A percentile compares a stretch with the other conserved stretches of the same genome.
Evolutionary conservation across 2,329 filamentous ascomycete genomes (phyloP).

Genomic region (Metarhizium rileyi): DNA sequence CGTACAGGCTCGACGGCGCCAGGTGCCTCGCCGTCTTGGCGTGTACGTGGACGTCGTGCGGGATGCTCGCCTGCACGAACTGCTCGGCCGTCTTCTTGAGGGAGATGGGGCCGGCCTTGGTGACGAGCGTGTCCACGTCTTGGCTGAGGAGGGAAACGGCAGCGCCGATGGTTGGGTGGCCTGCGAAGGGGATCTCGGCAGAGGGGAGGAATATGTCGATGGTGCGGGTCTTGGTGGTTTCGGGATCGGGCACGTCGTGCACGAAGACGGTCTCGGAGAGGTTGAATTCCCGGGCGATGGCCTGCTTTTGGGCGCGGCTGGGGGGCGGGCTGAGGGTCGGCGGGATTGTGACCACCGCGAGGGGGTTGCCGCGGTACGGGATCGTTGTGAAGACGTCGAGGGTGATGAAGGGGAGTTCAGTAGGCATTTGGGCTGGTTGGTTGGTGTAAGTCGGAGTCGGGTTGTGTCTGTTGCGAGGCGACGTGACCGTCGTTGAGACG

Average conservation of each 20-base stretch:
- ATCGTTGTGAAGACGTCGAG: constrained; percentile 48
- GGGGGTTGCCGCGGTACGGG: constrained; percentile 46
- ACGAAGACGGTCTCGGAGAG: constrained; percentile 56
- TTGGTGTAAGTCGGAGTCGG: not conserved
- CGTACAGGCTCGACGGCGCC: constrained; percentile 4
- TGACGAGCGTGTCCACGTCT: constrained; percentile 34
- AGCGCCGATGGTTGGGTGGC: constrained; percentile 51
- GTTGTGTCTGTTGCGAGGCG: not conserved
- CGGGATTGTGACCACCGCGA: constrained; percentile 49
- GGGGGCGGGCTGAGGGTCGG: constrained; percentile 24
- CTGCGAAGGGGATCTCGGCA: constrained; percentile 50
- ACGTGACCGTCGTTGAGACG: too few species aligned
- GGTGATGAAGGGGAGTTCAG: constrained; percentile 39
- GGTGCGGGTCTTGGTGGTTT: constrained; percentile 23
- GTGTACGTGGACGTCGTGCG: constrained; percentile 58
- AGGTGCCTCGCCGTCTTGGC: constrained; percentile 26
- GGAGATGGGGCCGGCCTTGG: constrained; percentile 47
- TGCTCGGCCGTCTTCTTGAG: constrained; percentile 29
- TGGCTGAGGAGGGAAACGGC: constrained; percentile 36
- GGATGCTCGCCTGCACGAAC: constrained; percentile 52
- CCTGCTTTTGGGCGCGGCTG: constrained; percentile 43
- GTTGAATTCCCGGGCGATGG: constrained; percentile 53
- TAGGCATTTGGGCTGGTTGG: constrained; percentile 9
- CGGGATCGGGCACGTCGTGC: constrained; percentile 32
- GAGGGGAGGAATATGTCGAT: constrained; percentile 51